Evolutionary conservation across 768 basidiomycete species (phyloP).

Genomic region (Termitomyces sp.): DNA sequence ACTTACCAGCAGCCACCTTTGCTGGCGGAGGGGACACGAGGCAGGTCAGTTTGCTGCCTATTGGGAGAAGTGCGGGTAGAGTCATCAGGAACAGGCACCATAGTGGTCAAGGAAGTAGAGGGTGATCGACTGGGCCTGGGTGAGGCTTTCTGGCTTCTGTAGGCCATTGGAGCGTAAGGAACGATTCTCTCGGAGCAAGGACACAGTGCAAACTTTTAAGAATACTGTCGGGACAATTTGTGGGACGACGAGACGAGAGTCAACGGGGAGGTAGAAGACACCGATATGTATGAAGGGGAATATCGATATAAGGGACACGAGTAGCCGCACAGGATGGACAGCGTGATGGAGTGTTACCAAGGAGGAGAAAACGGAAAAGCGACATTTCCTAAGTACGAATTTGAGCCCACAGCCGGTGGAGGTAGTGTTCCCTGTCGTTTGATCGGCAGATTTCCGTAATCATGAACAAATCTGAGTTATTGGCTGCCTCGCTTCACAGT

Average conservation of each 20-base stretch:
- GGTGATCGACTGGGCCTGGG: conserved; percentile 49
- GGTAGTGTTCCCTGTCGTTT: conserved; percentile 21
- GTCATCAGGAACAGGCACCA: conserved; percentile 31
- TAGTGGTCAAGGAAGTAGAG: conserved; percentile 35
- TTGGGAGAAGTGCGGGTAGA: conserved; percentile 46
- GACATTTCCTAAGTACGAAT: conserved; percentile 30
- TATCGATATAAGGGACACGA: conserved; percentile 34
- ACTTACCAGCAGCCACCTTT: conserved; percentile 83
- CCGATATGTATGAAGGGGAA: conserved; percentile 34
- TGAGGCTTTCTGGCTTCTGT: conserved; percentile 46
- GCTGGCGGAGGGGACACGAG: conserved; percentile 52
- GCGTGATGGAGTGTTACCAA: conserved; percentile 48
- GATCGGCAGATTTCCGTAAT: conserved; percentile 36
- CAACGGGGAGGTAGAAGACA: conserved; percentile 28
- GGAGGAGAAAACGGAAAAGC: conserved; percentile 33
- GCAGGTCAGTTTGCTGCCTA: conserved; percentile 47
- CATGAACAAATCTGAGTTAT: conserved; percentile 22
- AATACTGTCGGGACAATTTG: conserved; percentile 35
- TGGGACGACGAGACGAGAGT: conserved; percentile 30
- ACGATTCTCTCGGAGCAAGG: conserved; percentile 17
- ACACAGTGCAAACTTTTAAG: conserved; percentile 28
- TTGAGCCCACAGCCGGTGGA: conserved; percentile 21
- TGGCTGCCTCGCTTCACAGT: conserved; percentile 5
- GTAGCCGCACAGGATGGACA: conserved; percentile 25
- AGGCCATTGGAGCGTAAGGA: conserved; percentile 42